phyloP scores from a whole-genome alignment of 305 asterid species.

The Rubia tinctorum region DNA sequence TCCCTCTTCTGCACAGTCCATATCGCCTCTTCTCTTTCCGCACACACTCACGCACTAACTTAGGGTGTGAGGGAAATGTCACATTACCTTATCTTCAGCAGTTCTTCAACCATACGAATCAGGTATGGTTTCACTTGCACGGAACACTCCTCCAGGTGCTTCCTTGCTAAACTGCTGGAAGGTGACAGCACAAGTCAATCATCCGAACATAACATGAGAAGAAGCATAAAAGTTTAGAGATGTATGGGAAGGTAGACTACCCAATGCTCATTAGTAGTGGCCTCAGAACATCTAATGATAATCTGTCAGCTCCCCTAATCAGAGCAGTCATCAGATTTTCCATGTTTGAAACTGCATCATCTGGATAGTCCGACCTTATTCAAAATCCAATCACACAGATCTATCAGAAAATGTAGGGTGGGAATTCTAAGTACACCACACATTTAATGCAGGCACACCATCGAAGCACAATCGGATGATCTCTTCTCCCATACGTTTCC shows the following conservation, averaged over 20 bases:
- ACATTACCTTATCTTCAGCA: conserved; percentile 37
- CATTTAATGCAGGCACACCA: neutral
- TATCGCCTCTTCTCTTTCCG: neutral
- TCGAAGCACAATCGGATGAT: neutral
- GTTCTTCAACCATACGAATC: conserved; percentile 41
- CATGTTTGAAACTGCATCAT: conserved; percentile 29
- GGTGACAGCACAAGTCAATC: conserved; percentile 24
- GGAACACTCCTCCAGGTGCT: conserved; percentile 50
- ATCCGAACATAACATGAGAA: conserved; percentile 11
- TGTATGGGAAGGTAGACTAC: conserved; percentile 17
- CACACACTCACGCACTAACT: neutral
- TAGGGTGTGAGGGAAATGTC: conserved; percentile 18
- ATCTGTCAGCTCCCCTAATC: conserved; percentile 61
- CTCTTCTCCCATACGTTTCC: neutral
- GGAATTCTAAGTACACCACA: neutral
- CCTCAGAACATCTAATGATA: conserved; percentile 53
- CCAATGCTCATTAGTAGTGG: conserved; percentile 58
- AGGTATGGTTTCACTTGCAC: conserved; percentile 39
- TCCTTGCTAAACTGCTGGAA: conserved; percentile 63
- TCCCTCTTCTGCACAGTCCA: neutral
- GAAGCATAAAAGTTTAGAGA: conserved; percentile 16
- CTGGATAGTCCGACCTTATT: conserved; percentile 6
- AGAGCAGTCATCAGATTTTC: conserved; percentile 61
- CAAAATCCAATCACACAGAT: conserved; percentile 12
- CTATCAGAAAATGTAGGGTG: neutral